Conservation (phyloP, 139 green algal genomes). For the Chlamydomonas applanata region DNA sequence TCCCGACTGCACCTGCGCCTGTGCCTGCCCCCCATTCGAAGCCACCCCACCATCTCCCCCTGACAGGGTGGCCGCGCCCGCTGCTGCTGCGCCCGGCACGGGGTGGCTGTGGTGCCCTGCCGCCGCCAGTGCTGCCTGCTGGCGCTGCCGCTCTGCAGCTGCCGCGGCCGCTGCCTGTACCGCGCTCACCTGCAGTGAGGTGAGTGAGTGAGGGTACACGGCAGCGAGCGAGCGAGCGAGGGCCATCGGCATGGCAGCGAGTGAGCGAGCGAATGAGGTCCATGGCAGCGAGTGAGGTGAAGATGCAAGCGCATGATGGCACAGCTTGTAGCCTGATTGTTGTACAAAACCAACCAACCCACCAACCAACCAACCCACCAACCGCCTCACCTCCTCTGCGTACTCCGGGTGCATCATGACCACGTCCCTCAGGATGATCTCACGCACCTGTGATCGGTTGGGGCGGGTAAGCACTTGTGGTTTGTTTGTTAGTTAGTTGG, state of each 20-base stretch:
- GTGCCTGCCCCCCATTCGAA: not conserved
- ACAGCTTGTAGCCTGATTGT: too few relatives aligned
- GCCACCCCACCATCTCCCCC: not conserved
- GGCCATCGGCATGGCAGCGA: too few relatives aligned
- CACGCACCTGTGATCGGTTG: not conserved
- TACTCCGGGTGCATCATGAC: constrained; percentile 4
- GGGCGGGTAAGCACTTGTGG: not conserved
- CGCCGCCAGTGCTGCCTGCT: not conserved
- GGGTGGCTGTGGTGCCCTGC: not conserved
- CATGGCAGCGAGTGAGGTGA: not conserved
- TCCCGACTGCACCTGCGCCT: too few relatives aligned
- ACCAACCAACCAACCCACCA: not conserved
- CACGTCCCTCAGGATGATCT: constrained; percentile 13
- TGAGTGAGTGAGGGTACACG: too few relatives aligned
- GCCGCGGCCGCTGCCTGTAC: not conserved
- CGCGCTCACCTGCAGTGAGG: too few relatives aligned
- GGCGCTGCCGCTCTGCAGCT: not conserved
- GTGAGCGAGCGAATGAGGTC: too few relatives aligned
- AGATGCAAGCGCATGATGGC: too few relatives aligned
- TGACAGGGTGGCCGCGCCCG: not conserved
- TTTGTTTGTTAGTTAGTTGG: too few relatives aligned
- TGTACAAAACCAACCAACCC: too few relatives aligned
- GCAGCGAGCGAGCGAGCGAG: too few relatives aligned
- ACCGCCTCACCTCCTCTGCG: not conserved
- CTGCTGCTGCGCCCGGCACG: not conserved